These are phyloP conservation scores for Candida khao-thaluensis DNA, from an alignment of 805 yeast genomes.

Conservation along the genomic window DNA sequence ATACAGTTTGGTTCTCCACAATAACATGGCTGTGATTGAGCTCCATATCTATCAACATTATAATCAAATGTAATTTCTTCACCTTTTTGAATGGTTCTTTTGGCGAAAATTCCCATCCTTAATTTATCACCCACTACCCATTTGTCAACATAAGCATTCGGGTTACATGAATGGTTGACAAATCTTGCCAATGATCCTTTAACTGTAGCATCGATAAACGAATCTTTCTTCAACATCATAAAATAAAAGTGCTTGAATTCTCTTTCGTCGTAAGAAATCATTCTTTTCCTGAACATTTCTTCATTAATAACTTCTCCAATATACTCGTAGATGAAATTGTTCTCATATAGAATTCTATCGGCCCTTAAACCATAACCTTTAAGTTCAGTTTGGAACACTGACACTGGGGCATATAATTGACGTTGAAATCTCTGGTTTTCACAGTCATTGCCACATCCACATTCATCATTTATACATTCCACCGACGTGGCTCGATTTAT, in stretches of 20 bases:
- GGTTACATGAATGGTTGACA: conserved; percentile 92
- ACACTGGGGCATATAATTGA: conserved; percentile 68
- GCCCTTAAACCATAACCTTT: conserved; percentile 94
- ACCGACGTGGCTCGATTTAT: conserved; percentile 89
- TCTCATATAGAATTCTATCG: conserved; percentile 51
- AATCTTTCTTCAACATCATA: conserved; percentile 92
- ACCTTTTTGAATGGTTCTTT: conserved; percentile 64
- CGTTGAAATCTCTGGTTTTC: conserved; percentile 87
- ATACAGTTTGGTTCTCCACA: conserved; percentile 92
- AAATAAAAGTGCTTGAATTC: conserved; percentile 83
- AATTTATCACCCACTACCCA: conserved; percentile 93
- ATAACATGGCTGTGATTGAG: conserved; percentile 88
- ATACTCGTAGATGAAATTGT: conserved; percentile 84
- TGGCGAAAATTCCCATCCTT: conserved; percentile 93
- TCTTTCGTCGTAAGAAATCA: conserved; percentile 67
- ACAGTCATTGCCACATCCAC: conserved; percentile 75
- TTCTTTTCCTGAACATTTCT: conserved; percentile 66
- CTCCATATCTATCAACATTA: conserved; percentile 95
- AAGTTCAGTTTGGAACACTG: conserved; percentile 75
- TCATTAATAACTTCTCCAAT: conserved; percentile 93
- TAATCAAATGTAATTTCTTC: conserved; percentile 93
- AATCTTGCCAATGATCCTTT: conserved; percentile 89
- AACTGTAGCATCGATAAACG: conserved; percentile 91
- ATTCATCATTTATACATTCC: conserved; percentile 75
- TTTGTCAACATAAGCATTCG: conserved; percentile 92